These are phyloP conservation scores for Orobanche coerulescens DNA, from an alignment of 257 asterid genomes.

Conservation along the genomic window DNA sequence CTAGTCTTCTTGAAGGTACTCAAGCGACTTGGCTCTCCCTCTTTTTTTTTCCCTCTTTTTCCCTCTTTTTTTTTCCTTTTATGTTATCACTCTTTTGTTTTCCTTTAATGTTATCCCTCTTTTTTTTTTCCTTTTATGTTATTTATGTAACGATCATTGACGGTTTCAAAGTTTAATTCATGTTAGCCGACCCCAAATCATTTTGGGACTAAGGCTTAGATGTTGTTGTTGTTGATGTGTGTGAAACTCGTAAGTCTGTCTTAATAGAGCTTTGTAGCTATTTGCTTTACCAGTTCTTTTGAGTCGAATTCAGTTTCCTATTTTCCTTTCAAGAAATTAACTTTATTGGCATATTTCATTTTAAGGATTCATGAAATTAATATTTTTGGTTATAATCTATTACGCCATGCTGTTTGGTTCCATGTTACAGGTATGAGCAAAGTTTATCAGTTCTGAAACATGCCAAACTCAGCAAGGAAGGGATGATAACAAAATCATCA, in stretches of 20 bases:
- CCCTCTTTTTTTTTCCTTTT: no score
- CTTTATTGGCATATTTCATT: background rate
- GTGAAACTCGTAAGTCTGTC: background rate
- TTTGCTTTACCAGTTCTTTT: background rate
- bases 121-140: no score
- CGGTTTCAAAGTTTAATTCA: no score
- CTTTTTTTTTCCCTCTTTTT: no score
- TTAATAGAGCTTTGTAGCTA: background rate
- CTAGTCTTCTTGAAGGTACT: no score
- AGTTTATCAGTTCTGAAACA: conserved; percentile 86
- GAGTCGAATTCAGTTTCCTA: background rate
- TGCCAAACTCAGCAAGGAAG: conserved; percentile 70
- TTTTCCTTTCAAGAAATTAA: conserved; percentile 7
- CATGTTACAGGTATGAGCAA: conserved; percentile 69
- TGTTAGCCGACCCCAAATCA: no score
- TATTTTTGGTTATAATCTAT: background rate
- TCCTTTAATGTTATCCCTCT: no score
- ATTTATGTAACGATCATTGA: no score
- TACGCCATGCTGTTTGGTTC: conserved; percentile 17
- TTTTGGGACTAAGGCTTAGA: no score
- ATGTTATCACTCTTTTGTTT: no score
- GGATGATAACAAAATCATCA: conserved; percentile 90
- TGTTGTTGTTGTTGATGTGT: no score
- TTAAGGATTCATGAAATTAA: background rate
- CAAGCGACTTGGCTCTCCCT: no score